These are phyloP conservation scores for Pseudozyma flocculosa DNA, from an alignment of 1,284 basidiomycete genomes.

Conservation along the genomic window DNA sequence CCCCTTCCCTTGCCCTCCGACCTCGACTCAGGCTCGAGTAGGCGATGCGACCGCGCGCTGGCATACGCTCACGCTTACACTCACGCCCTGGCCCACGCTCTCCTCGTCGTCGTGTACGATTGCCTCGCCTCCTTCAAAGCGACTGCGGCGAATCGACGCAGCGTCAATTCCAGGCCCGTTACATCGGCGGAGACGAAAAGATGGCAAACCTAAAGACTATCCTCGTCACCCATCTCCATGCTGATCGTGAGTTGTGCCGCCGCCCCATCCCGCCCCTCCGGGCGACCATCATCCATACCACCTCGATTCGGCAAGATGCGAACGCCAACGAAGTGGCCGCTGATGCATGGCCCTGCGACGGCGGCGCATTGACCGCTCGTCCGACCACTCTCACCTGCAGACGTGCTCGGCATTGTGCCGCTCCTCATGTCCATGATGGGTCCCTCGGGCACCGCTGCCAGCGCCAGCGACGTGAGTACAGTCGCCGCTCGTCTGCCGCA, in stretches of 20 bases:
- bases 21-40: too few relatives aligned
- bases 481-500: background rate
- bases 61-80: too few relatives aligned
- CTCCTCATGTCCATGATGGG: constrained; percentile 55
- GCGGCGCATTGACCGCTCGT: too few relatives aligned
- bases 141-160: constrained; percentile 57
- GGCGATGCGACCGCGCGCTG: too few relatives aligned
- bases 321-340: too few relatives aligned
- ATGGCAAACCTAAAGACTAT: constrained; percentile 48
- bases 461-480: background rate
- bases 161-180: constrained; percentile 39
- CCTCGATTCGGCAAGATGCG: too few relatives aligned
- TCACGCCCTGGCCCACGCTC: too few relatives aligned
- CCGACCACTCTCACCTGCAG: too few relatives aligned
- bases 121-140: background rate
- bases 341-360: too few relatives aligned
- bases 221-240: constrained; percentile 54
- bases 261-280: background rate
- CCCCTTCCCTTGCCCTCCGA: too few relatives aligned
- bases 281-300: too few relatives aligned
- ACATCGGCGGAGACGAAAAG: constrained; percentile 44
- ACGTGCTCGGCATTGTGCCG: constrained; percentile 50
- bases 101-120: too few relatives aligned
- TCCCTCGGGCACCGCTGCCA: constrained; percentile 14
- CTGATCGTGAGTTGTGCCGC: constrained; percentile 25